phyloP scores from a whole-genome alignment of 305 asterid genomes.

The Salvia sclarea region DNA sequence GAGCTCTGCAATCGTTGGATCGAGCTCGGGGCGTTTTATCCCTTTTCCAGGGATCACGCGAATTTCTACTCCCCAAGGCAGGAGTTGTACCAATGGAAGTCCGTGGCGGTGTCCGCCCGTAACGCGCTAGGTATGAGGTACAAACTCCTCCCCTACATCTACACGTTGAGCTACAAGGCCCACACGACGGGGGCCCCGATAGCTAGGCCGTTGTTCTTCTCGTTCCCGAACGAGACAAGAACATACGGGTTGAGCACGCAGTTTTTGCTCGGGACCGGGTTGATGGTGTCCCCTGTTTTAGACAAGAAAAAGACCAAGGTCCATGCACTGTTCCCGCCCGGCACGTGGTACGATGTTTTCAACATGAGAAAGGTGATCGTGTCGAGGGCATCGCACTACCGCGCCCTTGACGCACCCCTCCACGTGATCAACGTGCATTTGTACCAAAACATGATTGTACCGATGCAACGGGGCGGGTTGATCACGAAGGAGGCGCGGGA shows the following conservation, averaged over 20 bases:
- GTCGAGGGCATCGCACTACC: conserved; percentile 50
- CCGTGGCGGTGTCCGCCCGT: conserved; percentile 76
- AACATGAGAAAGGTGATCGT: conserved; percentile 67
- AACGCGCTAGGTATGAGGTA: conserved; percentile 94
- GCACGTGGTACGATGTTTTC: conserved; percentile 75
- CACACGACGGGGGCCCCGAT: conserved; percentile 76
- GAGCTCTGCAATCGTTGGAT: conserved; percentile 95
- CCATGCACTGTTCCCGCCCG: conserved; percentile 64
- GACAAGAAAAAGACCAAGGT: conserved; percentile 50
- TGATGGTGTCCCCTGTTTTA: conserved; percentile 87
- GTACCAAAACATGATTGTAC: conserved; percentile 73
- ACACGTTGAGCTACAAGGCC: conserved; percentile 77
- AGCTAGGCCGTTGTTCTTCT: conserved; percentile 76
- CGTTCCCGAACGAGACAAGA: conserved; percentile 55
- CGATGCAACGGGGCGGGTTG: conserved; percentile 86
- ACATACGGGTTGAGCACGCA: conserved; percentile 69
- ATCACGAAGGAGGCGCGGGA: conserved; percentile 69
- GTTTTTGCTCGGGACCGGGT: conserved; percentile 72
- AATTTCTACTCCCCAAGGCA: conserved; percentile 84
- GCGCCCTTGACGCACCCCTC: conserved; percentile 60
- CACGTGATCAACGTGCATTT: conserved; percentile 77
- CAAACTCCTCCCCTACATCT: conserved; percentile 67
- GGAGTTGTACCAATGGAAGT: conserved; percentile 87
- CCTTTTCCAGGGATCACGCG: conserved; percentile 89
- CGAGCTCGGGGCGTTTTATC: conserved; percentile 87